Conservation (phyloP, 805 yeast genomes). For the Monosporozyma aquatica region DNA sequence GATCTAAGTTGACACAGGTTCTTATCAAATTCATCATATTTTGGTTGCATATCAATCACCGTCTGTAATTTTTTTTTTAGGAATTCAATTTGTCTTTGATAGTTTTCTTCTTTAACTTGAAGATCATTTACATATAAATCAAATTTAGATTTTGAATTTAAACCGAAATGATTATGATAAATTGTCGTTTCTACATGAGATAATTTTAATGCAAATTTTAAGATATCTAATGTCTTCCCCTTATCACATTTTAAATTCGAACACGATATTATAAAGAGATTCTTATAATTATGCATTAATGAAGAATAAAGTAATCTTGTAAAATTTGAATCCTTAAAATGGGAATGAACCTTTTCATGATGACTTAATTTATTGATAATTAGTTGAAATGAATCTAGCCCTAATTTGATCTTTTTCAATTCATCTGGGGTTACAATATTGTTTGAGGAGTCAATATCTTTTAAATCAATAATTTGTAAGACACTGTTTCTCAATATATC, state of each 20-base stretch:
- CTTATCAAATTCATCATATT: not conserved
- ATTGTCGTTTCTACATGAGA: constrained; percentile 54
- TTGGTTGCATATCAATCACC: not conserved
- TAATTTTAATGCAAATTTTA: constrained; percentile 68
- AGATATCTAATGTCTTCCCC: constrained; percentile 58
- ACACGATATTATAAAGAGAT: constrained; percentile 64
- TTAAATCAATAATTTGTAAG: constrained; percentile 3
- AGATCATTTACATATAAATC: constrained; percentile 46
- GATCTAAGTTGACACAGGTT: not conserved
- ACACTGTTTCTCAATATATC: constrained; percentile 1
- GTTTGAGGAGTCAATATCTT: constrained; percentile 1
- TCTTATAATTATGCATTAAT: constrained; percentile 74
- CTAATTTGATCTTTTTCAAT: constrained; percentile 1
- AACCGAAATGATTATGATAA: constrained; percentile 41
- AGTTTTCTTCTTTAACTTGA: constrained; percentile 24
- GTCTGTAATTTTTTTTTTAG: constrained; percentile 10
- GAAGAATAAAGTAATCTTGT: constrained; percentile 73
- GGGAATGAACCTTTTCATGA: not conserved
- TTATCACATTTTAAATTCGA: constrained; percentile 52
- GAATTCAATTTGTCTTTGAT: constrained; percentile 8
- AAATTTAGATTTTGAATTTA: constrained; percentile 25
- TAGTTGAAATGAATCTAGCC: not conserved
- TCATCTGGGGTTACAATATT: not conserved
- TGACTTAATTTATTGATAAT: not conserved
- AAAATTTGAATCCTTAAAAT: constrained; percentile 58